Evolutionary conservation across 2,329 filamentous ascomycete species (phyloP).

Genomic region (Didymella keratinophila): DNA sequence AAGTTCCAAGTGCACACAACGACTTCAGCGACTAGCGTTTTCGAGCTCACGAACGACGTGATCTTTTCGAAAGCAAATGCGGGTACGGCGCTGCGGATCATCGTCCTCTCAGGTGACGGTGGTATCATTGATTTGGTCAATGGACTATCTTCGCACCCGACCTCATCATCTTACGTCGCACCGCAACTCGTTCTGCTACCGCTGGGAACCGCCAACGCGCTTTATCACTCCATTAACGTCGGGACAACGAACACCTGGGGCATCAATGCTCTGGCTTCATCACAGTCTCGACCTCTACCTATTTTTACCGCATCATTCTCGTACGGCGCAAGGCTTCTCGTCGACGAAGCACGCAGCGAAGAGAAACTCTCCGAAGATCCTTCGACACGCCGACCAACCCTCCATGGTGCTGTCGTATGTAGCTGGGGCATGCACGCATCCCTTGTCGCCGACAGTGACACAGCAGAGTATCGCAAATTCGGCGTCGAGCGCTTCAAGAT

Average conservation of each 20-base stretch:
- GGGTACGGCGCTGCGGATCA: conserved; percentile 59
- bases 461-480: conserved; percentile 77
- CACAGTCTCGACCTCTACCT: conserved; percentile 50
- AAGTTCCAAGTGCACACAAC: conserved; percentile 68
- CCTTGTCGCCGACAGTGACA: conserved; percentile 91
- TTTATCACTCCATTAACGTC: conserved; percentile 56
- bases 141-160: conserved; percentile 56
- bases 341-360: conserved; percentile 56
- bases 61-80: conserved; percentile 60
- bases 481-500: conserved; percentile 83
- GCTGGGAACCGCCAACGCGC: conserved; percentile 60
- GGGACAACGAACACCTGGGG: conserved; percentile 53
- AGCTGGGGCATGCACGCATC: conserved; percentile 91
- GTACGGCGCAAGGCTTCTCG: conserved; percentile 52
- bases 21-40: conserved; percentile 68
- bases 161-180: conserved; percentile 49
- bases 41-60: conserved; percentile 64
- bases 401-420: conserved; percentile 81
- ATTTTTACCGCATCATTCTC: conserved; percentile 57
- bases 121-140: conserved; percentile 86
- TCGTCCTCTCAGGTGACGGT: conserved; percentile 88
- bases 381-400: conserved; percentile 34
- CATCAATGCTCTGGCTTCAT: conserved; percentile 49
- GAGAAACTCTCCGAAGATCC: conserved; percentile 37
- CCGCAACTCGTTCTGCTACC: conserved; percentile 65